phyloP scores from a whole-genome alignment of 2,329 filamentous ascomycete genomes.

The Mycosphaerella sp. region DNA sequence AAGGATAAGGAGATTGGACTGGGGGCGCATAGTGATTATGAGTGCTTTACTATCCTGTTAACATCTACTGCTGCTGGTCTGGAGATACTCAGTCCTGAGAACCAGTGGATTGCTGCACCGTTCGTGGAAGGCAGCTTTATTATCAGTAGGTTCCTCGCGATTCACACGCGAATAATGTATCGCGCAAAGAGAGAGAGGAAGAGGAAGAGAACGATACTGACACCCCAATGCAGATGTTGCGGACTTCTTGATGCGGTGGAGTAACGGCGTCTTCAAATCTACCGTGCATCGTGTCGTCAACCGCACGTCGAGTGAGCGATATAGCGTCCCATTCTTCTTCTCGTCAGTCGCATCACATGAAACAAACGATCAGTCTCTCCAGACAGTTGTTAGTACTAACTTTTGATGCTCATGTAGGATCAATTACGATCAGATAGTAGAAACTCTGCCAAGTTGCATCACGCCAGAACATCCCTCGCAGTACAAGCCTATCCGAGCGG shows the following conservation, averaged over 20 bases:
- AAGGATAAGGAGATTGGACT: constrained; percentile 34
- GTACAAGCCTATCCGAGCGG: constrained; percentile 34
- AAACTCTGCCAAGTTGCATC: constrained; percentile 36
- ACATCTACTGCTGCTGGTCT: constrained; percentile 25
- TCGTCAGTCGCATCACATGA: constrained; percentile 33
- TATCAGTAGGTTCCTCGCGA: constrained; percentile 31
- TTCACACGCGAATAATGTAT: not conserved
- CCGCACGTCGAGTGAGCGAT: constrained; percentile 34
- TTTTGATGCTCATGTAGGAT: not conserved
- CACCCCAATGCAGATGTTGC: constrained; percentile 40
- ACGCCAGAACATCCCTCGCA: constrained; percentile 28
- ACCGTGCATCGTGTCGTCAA: constrained; percentile 45
- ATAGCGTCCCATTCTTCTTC: constrained; percentile 46
- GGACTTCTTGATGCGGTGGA: constrained; percentile 46
- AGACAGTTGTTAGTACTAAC: not conserved
- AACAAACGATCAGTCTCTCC: constrained; percentile 29
- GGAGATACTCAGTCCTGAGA: constrained; percentile 33
- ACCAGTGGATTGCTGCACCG: constrained; percentile 41
- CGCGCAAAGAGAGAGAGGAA: no score
- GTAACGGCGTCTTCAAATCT: constrained; percentile 40
- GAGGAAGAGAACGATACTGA: constrained; percentile 21
- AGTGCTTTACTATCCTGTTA: constrained; percentile 30
- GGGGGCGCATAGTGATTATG: constrained; percentile 34
- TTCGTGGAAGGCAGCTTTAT: constrained; percentile 43
- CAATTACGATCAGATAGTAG: constrained; percentile 4